Evolutionary conservation across 192 early-diverging fungal species (phyloP), one percentile per base, ranked within the genome.

Genomic region (Radiomyces spectabilis): DNA sequence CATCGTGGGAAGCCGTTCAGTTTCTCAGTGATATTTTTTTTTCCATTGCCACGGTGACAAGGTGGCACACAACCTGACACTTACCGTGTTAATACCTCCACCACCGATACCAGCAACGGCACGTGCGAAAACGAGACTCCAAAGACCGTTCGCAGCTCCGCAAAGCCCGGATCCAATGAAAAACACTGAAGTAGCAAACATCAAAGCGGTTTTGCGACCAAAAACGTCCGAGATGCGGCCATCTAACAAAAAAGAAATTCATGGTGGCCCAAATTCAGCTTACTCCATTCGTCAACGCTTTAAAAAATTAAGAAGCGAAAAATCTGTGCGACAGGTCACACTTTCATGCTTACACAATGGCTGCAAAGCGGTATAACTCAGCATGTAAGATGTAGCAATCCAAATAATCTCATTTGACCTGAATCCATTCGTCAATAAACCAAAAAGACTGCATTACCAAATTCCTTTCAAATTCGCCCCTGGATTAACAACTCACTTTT

Each of bases 371-470:
- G 91, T 87, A 29, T 74, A 76, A 44, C 79, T 84, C 54, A 90
- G 57, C 57, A 89, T 65, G 43, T 89, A 92, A 22, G 81, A 75
- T 25, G 79, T 85, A 27, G 83, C 89, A 24, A 96, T 80, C 93
- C 93, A 96, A 2, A 87, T 76, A 24, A 88, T 75, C 37, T 84
- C 76, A 25, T 63, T 70, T 7, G 62, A 70, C 42, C 64, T 66
- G 18, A 16, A 1, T 9, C 19, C 19, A 41, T 40, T 16, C 18
- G 21, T 41, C 21, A 37, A 26, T 27, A 48, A 45, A 25, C 15
- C 8, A 45, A 26, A 43, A 10, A 50, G 31, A 26, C 29, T 31
- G 38, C 18, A 37, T 25, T 21, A 22, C 5, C 18, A 24, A 24
- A 9, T 25, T 15, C 9, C 18, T 12, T 9, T 18, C 19, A 34